Percentiles rank a stretch among this genome's conserved stretches.
These are phyloP conservation scores for Chaetomium tenue DNA, from an alignment of 495 filamentous ascomycete genomes.

Conservation along the genomic window DNA sequence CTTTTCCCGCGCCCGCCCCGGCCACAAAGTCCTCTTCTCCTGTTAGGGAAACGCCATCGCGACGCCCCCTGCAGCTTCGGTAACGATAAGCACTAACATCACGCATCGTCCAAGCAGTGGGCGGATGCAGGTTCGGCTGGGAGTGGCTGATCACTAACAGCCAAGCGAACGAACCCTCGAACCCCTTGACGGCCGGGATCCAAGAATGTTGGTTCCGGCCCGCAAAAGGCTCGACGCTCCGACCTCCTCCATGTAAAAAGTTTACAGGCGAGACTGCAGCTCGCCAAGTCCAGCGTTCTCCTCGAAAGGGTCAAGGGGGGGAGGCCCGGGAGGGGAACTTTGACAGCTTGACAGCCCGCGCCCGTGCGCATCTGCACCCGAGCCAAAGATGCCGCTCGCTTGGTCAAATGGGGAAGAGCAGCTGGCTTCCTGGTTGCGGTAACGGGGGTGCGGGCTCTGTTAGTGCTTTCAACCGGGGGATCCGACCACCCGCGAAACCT, in stretches of 20 bases:
- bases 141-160: not conserved
- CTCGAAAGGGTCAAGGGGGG: too few species aligned
- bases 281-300: not conserved
- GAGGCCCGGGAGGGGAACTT: not conserved
- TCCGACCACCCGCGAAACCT: constrained; percentile 7
- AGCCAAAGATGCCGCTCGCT: constrained; percentile 3
- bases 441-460: not conserved
- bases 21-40: not conserved
- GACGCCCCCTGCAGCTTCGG: constrained; percentile 3
- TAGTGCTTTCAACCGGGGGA: not conserved
- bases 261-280: not conserved
- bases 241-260: not conserved
- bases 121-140: not conserved
- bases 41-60: not conserved
- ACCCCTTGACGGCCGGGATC: constrained; percentile 5
- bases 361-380: constrained; percentile 10
- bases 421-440: not conserved
- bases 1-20: not conserved
- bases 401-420: constrained; percentile 5
- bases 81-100: constrained; percentile 11
- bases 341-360: constrained; percentile 2
- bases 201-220: not conserved
- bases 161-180: too few species aligned
- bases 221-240: not conserved
- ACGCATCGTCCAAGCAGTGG: not conserved